Base-by-base conservation (phyloP, 805 yeast genomes). In the Cyberlindnera bimundalis region DNA sequence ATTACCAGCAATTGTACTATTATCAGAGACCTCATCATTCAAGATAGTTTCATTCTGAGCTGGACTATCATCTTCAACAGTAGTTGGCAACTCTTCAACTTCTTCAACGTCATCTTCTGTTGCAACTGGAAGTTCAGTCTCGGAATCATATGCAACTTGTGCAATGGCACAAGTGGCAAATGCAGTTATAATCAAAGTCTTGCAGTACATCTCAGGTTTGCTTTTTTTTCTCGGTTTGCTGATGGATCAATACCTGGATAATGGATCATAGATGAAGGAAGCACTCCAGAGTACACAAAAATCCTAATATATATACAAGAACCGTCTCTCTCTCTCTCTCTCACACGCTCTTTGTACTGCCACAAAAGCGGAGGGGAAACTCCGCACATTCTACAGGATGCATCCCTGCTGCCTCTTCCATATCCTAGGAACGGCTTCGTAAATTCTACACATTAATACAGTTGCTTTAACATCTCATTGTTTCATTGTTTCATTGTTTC, bases 91-190 rank as follows among this genome's bases (percentile, higher is more conserved):
- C 21, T 37, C 45, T 8, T 37, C 40, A 7, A 9, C 29, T 16
- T 40, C 45, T 6, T 34, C 40, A 28, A 27, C 5, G 32, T n/a
- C 11, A 26, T 35, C 45, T 12, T 29, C 42, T 12, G 40, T 5
- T 2, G 45, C n/a, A 29, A 27, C 14, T 21, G 38, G 36, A 12
- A 40, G 40, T 14, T 38, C 45, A 14, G 40, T 37, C 18, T 42
- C 46, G 24, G 31, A 11, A 20, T 42, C 50, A 14, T 34, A 33
- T 26, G 44, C 25, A 10, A 42, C 35, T 37, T 42, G 53, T 16
- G 59, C 48, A 53, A 70, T 48, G 24, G 71, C 48, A 23, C 35
- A 20, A 13, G 44, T 46, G 15, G 47, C 41, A 33, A 51, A 14
- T 15, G 47, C 42, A 11, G 45, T 26, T 18, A 46, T 14, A 13